phyloP scores from a whole-genome alignment of 495 filamentous ascomycete species.

The Venustampulla echinocandica region DNA sequence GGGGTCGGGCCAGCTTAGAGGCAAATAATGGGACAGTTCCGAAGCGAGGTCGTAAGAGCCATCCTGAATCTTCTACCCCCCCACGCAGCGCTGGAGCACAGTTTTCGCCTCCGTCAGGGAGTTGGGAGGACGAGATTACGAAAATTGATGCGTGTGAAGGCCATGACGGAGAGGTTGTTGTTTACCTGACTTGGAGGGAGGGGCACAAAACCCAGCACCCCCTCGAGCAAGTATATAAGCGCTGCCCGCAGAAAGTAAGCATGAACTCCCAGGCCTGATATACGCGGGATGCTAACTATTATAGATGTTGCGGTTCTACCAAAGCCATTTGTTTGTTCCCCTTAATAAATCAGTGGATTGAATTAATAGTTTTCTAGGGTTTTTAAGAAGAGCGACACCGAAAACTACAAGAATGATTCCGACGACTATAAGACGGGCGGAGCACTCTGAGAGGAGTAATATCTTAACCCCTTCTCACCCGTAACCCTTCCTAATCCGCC shows the following conservation, averaged over 20 bases:
- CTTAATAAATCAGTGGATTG: not conserved
- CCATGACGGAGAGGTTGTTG: constrained; percentile 37
- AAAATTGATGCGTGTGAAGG: constrained; percentile 50
- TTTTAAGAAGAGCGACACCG: constrained; percentile 17
- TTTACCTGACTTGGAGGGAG: constrained; percentile 47
- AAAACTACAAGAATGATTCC: too few species aligned
- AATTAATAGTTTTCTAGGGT: constrained; percentile 5
- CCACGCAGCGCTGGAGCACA: constrained; percentile 27
- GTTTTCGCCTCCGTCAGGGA: constrained; percentile 47
- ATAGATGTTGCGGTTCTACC: constrained; percentile 55
- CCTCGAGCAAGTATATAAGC: constrained; percentile 44
- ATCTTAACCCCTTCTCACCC: too few species aligned
- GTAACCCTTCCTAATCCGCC: too few species aligned
- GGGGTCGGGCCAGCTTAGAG: constrained; percentile 14
- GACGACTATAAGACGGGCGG: too few species aligned
- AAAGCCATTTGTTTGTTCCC: constrained; percentile 39
- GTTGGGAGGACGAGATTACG: constrained; percentile 50
- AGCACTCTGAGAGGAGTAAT: too few species aligned
- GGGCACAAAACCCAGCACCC: constrained; percentile 52
- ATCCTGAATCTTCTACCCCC: constrained; percentile 24
- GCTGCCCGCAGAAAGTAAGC: constrained; percentile 51
- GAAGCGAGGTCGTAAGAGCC: constrained; percentile 41
- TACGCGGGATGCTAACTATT: constrained; percentile 5
- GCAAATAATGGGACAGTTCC: constrained; percentile 22
- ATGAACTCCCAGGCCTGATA: not conserved